Evolutionary conservation across 352 stramenopile species (phyloP), one percentile per base, ranked within the genome.

Genomic region (Thalassiosira sp.): DNA sequence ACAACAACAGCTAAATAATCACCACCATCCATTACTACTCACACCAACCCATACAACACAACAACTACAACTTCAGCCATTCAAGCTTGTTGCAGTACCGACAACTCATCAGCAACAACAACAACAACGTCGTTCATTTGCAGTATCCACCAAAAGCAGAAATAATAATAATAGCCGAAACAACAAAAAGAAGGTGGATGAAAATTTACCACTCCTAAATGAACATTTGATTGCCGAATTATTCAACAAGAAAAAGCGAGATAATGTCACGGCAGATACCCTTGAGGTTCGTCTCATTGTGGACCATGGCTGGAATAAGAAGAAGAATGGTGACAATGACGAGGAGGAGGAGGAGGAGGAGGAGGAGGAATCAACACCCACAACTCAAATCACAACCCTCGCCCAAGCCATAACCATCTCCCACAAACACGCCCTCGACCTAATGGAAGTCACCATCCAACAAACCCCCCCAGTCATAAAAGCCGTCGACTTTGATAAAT

Each of bases 401-500:
- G 40, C 46, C n/a, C 33, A 79, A 22, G 85, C 85, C 3, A 83
- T 91, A 11, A 45, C 75, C 24, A 83, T 84, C 16, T 76, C 79
- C 3, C 31, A 82, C 22, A 59, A 87, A 22, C 58, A 69, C 49
- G 61, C 46, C 8, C 37, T 84, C 22, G 85, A 91, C 53, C 62
- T 91, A 31, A 81, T 91, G 40, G 82, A 77, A 28, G 65, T 86
- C 1, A 65, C 60, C 2, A 18, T 90, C 0, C 27, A 79, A 52
- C 27, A 64, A 40, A 58, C 80, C 59, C 76, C 77, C n/a, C 85
- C 85, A 5, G 82, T 91, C 7, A 83, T 91, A 40, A 82, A 85
- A 57, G 78, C 72, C 2, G 54, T 88, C 7, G 54, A 86, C 33
- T 75, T 77, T 31, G 76, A 84, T 2, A 81, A 80, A 60, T 81